These are phyloP conservation scores for Thermoascus crustaceus DNA, from an alignment of 2,329 filamentous ascomycete species.

Conservation along the genomic window DNA sequence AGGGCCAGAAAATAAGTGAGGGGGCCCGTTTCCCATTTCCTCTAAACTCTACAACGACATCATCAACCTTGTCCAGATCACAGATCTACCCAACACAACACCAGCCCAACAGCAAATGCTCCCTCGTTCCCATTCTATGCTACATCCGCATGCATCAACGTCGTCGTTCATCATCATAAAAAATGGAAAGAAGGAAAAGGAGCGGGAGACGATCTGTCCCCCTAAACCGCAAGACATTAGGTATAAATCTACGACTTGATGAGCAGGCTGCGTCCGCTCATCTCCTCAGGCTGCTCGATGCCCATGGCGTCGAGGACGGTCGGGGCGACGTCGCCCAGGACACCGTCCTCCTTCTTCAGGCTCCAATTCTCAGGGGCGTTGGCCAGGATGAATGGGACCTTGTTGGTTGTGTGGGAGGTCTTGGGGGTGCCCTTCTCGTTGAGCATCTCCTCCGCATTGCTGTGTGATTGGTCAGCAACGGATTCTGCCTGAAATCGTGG, in stretches of 20 bases:
- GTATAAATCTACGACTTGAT: constrained; percentile 49
- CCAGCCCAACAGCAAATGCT: background rate
- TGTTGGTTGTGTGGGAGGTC: constrained; percentile 96
- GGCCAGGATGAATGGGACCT: constrained; percentile 96
- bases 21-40: too few relatives aligned
- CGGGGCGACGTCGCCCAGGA: constrained; percentile 96
- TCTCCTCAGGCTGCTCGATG: constrained; percentile 78
- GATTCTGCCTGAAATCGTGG: background rate
- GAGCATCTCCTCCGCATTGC: constrained; percentile 98
- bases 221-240: background rate
- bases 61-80: background rate
- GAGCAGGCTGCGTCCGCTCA: constrained; percentile 80
- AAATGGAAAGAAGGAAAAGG: background rate
- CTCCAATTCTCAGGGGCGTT: constrained; percentile 88
- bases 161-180: constrained; percentile 1
- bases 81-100: constrained; percentile 1
- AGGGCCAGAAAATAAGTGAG: too few relatives aligned
- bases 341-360: constrained; percentile 73
- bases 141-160: background rate
- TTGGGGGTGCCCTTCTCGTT: constrained; percentile 92
- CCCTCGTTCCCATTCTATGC: background rate
- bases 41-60: background rate
- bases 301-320: constrained; percentile 89
- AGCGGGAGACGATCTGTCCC: background rate
- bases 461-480: constrained; percentile 25